Conservation (phyloP, 83 land plant genomes). For the Picea abies region DNA sequence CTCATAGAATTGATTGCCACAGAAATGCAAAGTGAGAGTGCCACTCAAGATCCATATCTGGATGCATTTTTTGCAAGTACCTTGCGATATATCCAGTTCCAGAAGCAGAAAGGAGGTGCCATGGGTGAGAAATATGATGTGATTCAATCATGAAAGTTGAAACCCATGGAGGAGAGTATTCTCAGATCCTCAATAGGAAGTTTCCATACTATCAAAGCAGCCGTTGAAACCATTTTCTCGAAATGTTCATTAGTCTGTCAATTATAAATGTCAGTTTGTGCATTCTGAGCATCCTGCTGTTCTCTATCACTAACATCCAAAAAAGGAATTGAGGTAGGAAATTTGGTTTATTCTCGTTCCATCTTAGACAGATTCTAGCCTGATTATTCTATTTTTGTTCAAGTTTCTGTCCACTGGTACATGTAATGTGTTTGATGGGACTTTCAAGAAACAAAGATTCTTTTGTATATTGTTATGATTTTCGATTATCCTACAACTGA, state of each 20-base stretch:
- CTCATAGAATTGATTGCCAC: too few relatives aligned
- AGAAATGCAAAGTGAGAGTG: conserved; percentile 65
- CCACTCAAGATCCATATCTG: conserved; percentile 55
- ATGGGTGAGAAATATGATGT: conserved; percentile 82
- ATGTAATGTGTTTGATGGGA: neutral
- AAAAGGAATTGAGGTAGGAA: neutral
- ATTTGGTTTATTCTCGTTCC: neutral
- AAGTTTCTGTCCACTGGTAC: neutral
- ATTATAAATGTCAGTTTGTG: too few relatives aligned
- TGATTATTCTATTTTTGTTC: neutral
- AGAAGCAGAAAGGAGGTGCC: conserved; percentile 87
- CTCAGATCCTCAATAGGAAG: too few relatives aligned
- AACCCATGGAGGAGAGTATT: too few relatives aligned
- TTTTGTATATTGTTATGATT: neutral
- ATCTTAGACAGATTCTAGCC: neutral
- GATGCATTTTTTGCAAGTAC: conserved; percentile 90
- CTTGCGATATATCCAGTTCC: conserved; percentile 86
- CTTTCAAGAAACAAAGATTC: neutral
- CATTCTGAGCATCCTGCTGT: too few relatives aligned
- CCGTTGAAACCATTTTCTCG: too few relatives aligned
- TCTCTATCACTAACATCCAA: neutral
- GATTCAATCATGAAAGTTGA: conserved; percentile 65
- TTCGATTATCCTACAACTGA: neutral
- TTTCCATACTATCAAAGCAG: too few relatives aligned
- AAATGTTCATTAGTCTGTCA: too few relatives aligned